phyloP scores from a whole-genome alignment of 1,284 basidiomycete genomes.

The Rhodotorula sp. region DNA sequence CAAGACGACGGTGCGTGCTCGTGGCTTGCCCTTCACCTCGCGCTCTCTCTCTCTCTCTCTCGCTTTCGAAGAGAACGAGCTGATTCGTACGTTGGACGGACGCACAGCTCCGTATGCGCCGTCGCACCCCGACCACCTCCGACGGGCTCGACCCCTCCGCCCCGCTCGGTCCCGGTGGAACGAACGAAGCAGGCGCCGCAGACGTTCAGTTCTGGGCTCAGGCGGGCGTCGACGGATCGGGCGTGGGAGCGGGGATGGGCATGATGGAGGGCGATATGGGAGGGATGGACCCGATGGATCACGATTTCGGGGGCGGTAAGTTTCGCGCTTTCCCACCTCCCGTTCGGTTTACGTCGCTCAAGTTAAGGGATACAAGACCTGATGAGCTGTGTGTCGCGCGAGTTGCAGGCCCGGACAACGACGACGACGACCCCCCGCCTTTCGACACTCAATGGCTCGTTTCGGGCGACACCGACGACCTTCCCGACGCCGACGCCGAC shows the following conservation, averaged over 20 bases:
- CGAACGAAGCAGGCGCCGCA: constrained; percentile 63
- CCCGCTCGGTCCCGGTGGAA: constrained; percentile 3
- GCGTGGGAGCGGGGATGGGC: constrained; percentile 44
- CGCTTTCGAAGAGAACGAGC: neutral
- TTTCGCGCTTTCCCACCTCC: neutral
- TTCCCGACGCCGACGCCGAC: constrained; percentile 75
- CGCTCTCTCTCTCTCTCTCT: constrained; percentile 21
- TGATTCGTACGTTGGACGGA: neutral
- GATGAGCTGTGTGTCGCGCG: neutral
- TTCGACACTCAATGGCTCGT: constrained; percentile 94
- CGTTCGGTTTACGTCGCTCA: neutral
- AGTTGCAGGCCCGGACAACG: constrained; percentile 46
- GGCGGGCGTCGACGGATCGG: constrained; percentile 68
- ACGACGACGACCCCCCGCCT: constrained; percentile 62
- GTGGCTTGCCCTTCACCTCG: neutral
- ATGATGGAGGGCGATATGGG: constrained; percentile 7
- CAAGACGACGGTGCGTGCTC: constrained; percentile 70
- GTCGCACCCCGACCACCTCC: neutral
- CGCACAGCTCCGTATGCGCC: constrained; percentile 47
- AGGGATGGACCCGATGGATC: constrained; percentile 50
- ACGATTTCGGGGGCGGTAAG: constrained; percentile 20
- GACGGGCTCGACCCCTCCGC: too few species aligned
- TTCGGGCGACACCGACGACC: constrained; percentile 73
- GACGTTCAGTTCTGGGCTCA: constrained; percentile 95
- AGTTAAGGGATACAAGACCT: too few species aligned